Evolutionary conservation across 805 yeast species (phyloP), one percentile per base, ranked within the genome.

Genomic region (Scheffersomyces amazonensis): DNA sequence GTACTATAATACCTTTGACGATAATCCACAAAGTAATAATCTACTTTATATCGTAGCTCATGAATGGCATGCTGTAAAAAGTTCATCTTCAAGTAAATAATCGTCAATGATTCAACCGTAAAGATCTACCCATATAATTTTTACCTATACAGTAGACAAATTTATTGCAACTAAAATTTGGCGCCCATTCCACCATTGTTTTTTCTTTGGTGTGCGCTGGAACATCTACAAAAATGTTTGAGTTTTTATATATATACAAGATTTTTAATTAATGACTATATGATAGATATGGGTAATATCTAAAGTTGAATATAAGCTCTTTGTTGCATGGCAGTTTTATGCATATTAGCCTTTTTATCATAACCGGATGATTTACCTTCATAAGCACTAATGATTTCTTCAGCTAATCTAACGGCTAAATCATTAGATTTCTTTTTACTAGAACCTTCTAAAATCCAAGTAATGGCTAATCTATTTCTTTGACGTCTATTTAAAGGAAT

Each of bases 401-500:
- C 98, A 27, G 90, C 89, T 32, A 93, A 71, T 54, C 98, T 78
- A 28, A 93, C 97, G 2, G 95, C 71, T 53, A 85, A 85, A 53
- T 86, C 93, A 41, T 80, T 78, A 13, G 90, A 81, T 33, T 80
- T 81, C 60, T 95, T 81, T 53, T 84, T 81, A 42, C 80, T 75
- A 29, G 95, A 78, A 16, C 95, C 88, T 43, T 87, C 96, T 38
- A 89, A 62, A 35, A 93, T 83, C 98, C 98, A 93, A 47, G 71
- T 64, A 72, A 95, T 86, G 2, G 98, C 96, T 53, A 78, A 79
- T 62, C 96, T 78, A 50, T 79, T 71, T 61, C 98, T 77, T 64
- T 89, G 96, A 64, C 88, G 81, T 52, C 78, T 80, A 35, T 78
- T 80, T 53, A 91, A 70, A 8, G 97, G 96, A 25, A 77, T 80